A percentile compares a stretch with the other conserved stretches of the same genome.
These are phyloP conservation scores for Chlorella sp. DNA, from an alignment of 139 green algal species.

Conservation along the genomic window DNA sequence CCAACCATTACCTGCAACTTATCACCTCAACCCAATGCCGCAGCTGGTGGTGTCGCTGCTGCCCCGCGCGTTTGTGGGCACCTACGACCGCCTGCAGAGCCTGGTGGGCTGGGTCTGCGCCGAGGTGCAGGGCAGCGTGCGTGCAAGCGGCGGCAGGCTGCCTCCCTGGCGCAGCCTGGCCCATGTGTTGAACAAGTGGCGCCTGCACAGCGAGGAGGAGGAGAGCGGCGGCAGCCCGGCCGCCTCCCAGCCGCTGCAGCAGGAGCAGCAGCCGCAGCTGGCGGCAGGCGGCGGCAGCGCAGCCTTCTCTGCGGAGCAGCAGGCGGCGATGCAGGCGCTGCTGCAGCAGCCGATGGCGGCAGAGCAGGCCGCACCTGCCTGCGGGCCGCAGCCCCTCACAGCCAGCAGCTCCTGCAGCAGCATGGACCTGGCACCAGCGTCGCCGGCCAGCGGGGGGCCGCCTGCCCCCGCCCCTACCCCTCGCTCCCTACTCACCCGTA, in stretches of 20 bases:
- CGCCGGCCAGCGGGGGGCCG: no score
- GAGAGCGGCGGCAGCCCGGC: background rate
- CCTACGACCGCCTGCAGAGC: slow-evolving; percentile 18
- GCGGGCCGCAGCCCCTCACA: background rate
- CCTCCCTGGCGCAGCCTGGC: slow-evolving; percentile 22
- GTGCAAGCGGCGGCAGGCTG: background rate
- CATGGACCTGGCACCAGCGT: background rate
- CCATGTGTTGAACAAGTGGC: slow-evolving; percentile 24
- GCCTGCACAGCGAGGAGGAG: slow-evolving; percentile 4
- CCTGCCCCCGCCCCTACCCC: background rate
- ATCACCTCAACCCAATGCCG: background rate
- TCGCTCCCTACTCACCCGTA: slow-evolving; percentile 9
- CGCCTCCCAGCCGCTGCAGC: background rate
- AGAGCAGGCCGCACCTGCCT: background rate
- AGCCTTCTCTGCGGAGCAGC: slow-evolving; percentile 23
- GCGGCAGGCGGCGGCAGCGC: background rate
- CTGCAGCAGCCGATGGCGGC: slow-evolving; percentile 13
- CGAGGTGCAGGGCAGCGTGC: slow-evolving; percentile 21
- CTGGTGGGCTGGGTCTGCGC: slow-evolving; percentile 24
- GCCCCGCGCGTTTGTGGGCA: slow-evolving; percentile 32
- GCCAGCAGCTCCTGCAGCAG: slow-evolving; percentile 15
- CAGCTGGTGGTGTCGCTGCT: slow-evolving; percentile 11
- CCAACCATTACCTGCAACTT: no score
- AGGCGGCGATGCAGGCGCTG: slow-evolving; percentile 19
- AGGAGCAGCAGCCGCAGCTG: background rate